Percentiles rank a stretch among this genome's conserved stretches.
Evolutionary conservation across 2,329 filamentous ascomycete genomes (phyloP).

Genomic region (Taxawa tesnikishii): DNA sequence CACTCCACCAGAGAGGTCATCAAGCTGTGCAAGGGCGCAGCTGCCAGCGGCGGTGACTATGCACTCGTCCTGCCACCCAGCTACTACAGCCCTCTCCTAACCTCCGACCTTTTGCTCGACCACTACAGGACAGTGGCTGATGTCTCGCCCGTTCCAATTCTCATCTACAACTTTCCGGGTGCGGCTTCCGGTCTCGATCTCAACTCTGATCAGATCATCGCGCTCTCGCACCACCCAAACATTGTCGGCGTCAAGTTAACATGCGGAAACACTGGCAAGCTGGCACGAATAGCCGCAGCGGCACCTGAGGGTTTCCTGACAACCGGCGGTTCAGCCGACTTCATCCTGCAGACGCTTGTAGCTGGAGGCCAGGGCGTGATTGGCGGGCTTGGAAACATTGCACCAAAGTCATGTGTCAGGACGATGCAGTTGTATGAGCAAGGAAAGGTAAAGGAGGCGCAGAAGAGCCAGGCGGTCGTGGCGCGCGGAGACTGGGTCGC

Average conservation of each 20-base stretch:
- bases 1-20: slow-evolving; percentile 65
- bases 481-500: slow-evolving; percentile 58
- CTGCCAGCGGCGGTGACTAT: slow-evolving; percentile 58
- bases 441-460: slow-evolving; percentile 49
- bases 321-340: slow-evolving; percentile 62
- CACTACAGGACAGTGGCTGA: slow-evolving; percentile 57
- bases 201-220: slow-evolving; percentile 49
- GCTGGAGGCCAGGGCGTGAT: slow-evolving; percentile 62
- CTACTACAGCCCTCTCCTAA: slow-evolving; percentile 59
- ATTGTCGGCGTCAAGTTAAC: slow-evolving; percentile 60
- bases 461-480: slow-evolving; percentile 51
- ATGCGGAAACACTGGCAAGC: slow-evolving; percentile 58
- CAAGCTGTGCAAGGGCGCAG: slow-evolving; percentile 56
- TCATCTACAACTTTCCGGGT: slow-evolving; percentile 60
- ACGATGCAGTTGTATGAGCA: slow-evolving; percentile 47
- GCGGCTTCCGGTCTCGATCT: slow-evolving; percentile 52
- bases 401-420: slow-evolving; percentile 52
- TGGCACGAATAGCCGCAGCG: slow-evolving; percentile 46
- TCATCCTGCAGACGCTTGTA: slow-evolving; percentile 57
- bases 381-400: slow-evolving; percentile 58
- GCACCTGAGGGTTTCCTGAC: slow-evolving; percentile 47
- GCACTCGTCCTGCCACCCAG: slow-evolving; percentile 64
- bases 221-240: slow-evolving; percentile 48
- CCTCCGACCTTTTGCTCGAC: slow-evolving; percentile 43
- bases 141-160: slow-evolving; percentile 49